Evolutionary conservation across 108 stramenopile genomes (phyloP), one percentile per base, ranked within the genome.

Genomic region (Seminavis robusta): DNA sequence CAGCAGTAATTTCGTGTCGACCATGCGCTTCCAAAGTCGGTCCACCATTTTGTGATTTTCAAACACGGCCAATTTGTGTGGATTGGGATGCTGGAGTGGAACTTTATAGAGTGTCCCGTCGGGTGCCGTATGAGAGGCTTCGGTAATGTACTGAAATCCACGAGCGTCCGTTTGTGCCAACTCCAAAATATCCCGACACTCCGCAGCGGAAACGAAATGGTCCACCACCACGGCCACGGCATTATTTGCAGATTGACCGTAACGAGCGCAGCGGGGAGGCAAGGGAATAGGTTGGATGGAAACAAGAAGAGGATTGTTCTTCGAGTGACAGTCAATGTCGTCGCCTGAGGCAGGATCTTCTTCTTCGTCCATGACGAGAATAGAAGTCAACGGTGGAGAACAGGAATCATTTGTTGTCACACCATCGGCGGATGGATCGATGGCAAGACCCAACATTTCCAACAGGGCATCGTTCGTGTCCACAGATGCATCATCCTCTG

Each of bases 1-100:
- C 59, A 52, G 33, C 54, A 26, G 21, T 48, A 25, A 36, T 67
- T 57, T 1, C 50, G 37, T 36, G 55, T 44, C 1, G 46, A 36
- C 1, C 15, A 84, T 23, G 24, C 48, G 64, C 0, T 43, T 46
- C 78, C 77, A 80, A 21, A 83, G 24, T 13, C 24, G 29, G 26
- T 73, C 47, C 25, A 75, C 51, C 25, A 70, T 67, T 33, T 34
- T 29, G 6, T 40, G 0, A 42, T 81, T 71, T 11, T 77, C 57
- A 61, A 88, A 80, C 6, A 84, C 87, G 23, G 75, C 68, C 6
- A 88, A 47, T 54, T 88, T 88, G 63, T 88, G 87, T 29, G 48
- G 76, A 63, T 84, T 84, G 26, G 81, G 77, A 16, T 62, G 63
- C 43, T 77, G 80, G 6, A 88, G 31, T 40, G 65, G 32, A 4